Evolutionary conservation across 345 rosid genomes (phyloP).

Genomic region (Gossypium arboreum): DNA sequence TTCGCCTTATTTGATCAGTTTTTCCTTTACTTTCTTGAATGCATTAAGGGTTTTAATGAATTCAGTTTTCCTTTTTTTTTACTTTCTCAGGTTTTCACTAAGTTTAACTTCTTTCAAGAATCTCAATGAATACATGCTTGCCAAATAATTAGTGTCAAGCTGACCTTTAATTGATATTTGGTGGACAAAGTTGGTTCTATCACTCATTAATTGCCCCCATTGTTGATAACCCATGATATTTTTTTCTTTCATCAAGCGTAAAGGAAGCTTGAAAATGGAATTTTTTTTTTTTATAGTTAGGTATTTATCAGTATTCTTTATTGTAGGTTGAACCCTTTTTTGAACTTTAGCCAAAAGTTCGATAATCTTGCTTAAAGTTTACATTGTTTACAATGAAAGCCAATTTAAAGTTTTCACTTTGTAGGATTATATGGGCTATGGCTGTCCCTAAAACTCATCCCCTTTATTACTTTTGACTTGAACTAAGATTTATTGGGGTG

Average conservation of each 20-base stretch:
- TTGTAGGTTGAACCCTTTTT: background rate
- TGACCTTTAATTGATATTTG: background rate
- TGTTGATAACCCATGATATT: constrained; percentile 5
- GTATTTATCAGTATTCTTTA: constrained; percentile 9
- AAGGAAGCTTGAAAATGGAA: background rate
- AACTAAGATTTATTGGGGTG: background rate
- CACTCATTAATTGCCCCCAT: constrained; percentile 6
- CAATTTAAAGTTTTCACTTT: background rate
- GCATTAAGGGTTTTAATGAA: background rate
- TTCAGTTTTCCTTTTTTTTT: background rate
- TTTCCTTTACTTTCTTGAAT: background rate
- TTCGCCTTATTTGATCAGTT: background rate
- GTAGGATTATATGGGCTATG: constrained; percentile 12
- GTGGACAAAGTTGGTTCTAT: background rate
- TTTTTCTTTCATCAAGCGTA: background rate
- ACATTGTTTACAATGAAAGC: constrained; percentile 16
- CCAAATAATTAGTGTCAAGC: background rate
- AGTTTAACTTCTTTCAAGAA: background rate
- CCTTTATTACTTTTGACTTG: constrained; percentile 5
- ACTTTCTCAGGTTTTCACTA: background rate
- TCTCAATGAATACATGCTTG: background rate
- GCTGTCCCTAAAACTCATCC: background rate
- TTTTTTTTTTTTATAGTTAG: background rate
- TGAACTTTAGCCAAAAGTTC: constrained; percentile 6
- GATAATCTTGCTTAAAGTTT: constrained; percentile 14